Evolutionary conservation across 2,329 filamentous ascomycete genomes (phyloP).

Genomic region (Exophiala bonariae): DNA sequence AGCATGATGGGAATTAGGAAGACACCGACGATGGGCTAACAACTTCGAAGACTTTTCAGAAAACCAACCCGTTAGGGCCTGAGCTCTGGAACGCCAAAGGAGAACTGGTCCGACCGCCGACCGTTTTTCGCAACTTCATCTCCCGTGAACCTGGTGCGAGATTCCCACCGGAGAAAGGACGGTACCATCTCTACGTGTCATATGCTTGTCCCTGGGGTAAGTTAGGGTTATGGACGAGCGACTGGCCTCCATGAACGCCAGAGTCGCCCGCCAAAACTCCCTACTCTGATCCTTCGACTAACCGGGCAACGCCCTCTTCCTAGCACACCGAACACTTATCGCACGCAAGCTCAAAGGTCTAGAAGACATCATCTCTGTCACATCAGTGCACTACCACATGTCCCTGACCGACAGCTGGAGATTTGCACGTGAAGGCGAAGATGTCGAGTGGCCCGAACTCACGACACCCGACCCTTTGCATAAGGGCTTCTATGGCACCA

Average conservation of each 20-base stretch:
- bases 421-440: slow-evolving; percentile 63
- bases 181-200: slow-evolving; percentile 92
- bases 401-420: slow-evolving; percentile 65
- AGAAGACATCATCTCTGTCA: slow-evolving; percentile 56
- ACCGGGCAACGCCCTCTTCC: too few relatives aligned
- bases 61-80: slow-evolving; percentile 80
- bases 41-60: slow-evolving; percentile 37
- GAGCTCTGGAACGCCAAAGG: slow-evolving; percentile 63
- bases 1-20: neutral
- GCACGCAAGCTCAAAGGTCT: slow-evolving; percentile 52
- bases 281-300: too few relatives aligned
- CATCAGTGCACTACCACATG: slow-evolving; percentile 76
- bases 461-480: slow-evolving; percentile 53
- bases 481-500: slow-evolving; percentile 64
- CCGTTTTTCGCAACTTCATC: slow-evolving; percentile 78
- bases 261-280: too few relatives aligned
- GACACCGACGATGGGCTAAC: too few relatives aligned
- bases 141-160: slow-evolving; percentile 68
- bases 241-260: too few relatives aligned
- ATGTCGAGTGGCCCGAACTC: slow-evolving; percentile 54
- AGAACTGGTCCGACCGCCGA: slow-evolving; percentile 86
- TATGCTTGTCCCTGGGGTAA: slow-evolving; percentile 87
- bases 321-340: slow-evolving; percentile 51
- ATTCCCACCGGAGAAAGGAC: slow-evolving; percentile 80
- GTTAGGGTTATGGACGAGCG: too few relatives aligned